Evolutionary conservation across 2,329 filamentous ascomycete genomes (phyloP), one percentile per base, ranked within the genome.

Genomic region (Fusarium praegraminearum): DNA sequence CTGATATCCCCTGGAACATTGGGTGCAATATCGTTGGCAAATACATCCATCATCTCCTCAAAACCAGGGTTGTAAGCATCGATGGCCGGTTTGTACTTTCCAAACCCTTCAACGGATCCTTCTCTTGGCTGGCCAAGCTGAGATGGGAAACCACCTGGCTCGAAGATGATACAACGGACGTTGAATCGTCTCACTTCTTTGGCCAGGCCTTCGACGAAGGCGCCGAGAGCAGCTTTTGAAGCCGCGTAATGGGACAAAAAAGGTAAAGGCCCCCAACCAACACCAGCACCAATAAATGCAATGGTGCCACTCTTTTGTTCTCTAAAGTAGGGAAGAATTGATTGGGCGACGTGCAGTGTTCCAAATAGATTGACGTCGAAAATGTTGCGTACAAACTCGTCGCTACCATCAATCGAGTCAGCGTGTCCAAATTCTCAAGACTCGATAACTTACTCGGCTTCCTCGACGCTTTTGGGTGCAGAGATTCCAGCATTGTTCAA

Each of bases 351-450:
- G 16, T 61, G 43, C 0, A 61, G 3, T 13, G 44, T 43, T 4
- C 54, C 58, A 51, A 61, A 61, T 2, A 61, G n/a, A 18, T 61
- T 61, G 4, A 61, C 58, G 6, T 61, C 36, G 6, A 61, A 61
- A 7, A 61, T 18, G 11, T 61, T 59, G 1, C 30, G 43, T 2
- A 61, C 54, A 26, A 59, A 61, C 4, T 44, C 44, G 5, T 61
- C 54, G 2, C 58, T 61, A 10, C 5, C 7, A 18, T 6, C 2
- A 9, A 22, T 6, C 11, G 3, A 3, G 43, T 60, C 18, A 60
- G 26, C 11, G 7, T 18, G 12, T 13, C 0, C 7, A 5, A 3
- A 10, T 22, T 12, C 9, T 10, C 7, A 15, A 30, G 3, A 24
- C 10, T n/a, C 1, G 7, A 28, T 11, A 3, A 30, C 58, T 20